Base-by-base conservation (phyloP, 2,329 filamentous ascomycete genomes). In the Shiraia sp. region DNA sequence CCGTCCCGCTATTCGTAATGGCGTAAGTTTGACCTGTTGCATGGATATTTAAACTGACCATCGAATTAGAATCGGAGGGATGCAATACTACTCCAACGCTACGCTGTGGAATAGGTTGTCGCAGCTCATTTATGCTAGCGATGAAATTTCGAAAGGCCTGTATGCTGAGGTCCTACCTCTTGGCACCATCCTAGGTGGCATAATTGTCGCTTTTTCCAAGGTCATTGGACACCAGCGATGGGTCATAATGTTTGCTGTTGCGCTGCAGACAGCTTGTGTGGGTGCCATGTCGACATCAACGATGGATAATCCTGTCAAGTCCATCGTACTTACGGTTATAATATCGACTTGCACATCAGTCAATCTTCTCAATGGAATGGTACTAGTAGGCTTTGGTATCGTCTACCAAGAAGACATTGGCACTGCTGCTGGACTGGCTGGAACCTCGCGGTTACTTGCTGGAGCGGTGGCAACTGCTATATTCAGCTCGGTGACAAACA, bases 61-160 rank as follows among this genome's bases (percentile, higher is more conserved):
- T n/a, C n/a, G n/a, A n/a, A n/a, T n/a, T n/a, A n/a, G n/a, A 2
- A 61, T 64, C 13, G 59, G 55, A 2, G 57, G 59, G 0, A 63
- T 61, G 57, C 60, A 64, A 28, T 64, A 64, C 26, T 64, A 64
- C 33, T 53, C 45, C 10, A 60, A 64, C n/a, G 57, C 60, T 3
- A 64, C 60, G 1, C 44, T 64, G 2, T 65, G 57, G 59, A 47
- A 37, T 6, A 53, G 60, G 9, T 50, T 64, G 0, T 60, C 55
- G 1, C 59, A 60, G 26, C 51, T 64, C 8, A 53, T 64, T 6
- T 64, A 64, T 25, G 56, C 60, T 1, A 45, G 28, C 14, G 56
- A 64, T 29, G 59, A 64, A 33, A 51, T 64, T 12, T 59, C 55
- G 6, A 64, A 63, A 36, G 57, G 59, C 3, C 41, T 63, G 0